Evolutionary conservation across 495 filamentous ascomycete genomes (phyloP), one percentile per base, ranked within the genome.

Genomic region (Thozetella sp.): DNA sequence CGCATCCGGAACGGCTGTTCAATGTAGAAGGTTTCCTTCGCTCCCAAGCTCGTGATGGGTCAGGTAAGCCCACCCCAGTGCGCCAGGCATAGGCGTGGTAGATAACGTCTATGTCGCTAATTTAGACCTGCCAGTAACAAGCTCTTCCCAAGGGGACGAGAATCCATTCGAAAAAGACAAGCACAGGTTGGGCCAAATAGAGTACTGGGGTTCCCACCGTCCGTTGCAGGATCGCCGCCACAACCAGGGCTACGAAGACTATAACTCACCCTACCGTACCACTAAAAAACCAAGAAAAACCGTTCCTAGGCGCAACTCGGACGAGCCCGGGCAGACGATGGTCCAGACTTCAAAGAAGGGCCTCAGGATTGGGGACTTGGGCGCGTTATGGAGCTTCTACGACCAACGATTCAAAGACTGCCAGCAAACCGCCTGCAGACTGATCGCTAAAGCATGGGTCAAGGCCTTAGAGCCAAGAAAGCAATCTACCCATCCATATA

Each of bases 401-500:
- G 76, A 82, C 26, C 83, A 81, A 20, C 74, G 85, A 0, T 88
- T 94, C 60, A 83, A 84, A 55, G 80, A 80, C 25, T 76, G 92
- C 54, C 90, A 93, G 65, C 92, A 96, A 66, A 81, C 84, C 6
- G 85, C 88, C 52, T 89, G 89, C 72, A 90, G 91, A 64, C 73
- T 84, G 19, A 85, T 96, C 27, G 85, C 85, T 6, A 96, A 94
- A 70, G 88, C 83, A 2, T 93, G 92, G 74, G 88, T 97, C 63
- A 93, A 90, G 65, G 80, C 87, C n/a, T 88, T 96, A 2, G 90
- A 93, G 53, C 90, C 93, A 0, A 91, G 90, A 61, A 97, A 97
- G 70, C 92, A 96, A 68, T 86, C 88, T 0, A 88, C 82, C 50
- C 86, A 90, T 62, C 93, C 93, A 0, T 97, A 97, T 70, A 93